Base-by-base conservation (phyloP, 2,329 filamentous ascomycete species). In the Geosmithia putterillii region DNA sequence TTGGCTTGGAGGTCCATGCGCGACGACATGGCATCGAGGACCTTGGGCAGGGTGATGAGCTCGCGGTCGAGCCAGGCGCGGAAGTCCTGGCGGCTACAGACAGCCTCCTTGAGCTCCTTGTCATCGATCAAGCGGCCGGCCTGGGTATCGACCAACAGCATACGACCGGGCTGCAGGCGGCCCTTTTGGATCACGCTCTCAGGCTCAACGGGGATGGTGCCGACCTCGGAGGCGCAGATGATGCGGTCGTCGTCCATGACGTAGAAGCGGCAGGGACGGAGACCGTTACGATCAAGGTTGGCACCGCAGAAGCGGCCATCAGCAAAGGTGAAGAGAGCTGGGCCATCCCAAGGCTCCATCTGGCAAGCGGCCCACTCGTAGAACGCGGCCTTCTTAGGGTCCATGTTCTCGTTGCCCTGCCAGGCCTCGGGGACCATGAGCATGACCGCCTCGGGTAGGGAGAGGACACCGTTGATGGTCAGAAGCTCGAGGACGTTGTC, bases 331-430 rank as follows among this genome's bases (percentile, higher is more conserved):
- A 96, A 96, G 25, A 96, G 78, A 44, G 90, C 90, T 28, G 90
- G 90, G 17, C 90, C 90, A 64, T 96, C 90, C 90, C 90, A 96
- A 15, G 90, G 89, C 70, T 96, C 90, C 90, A 96, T 96, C 72
- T 94, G 85, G 64, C 90, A 96, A 51, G 88, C 89, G 56, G 90
- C 90, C 88, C 90, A 96, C 63, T 96, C 89, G 66, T 96, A 96
- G 67, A 95, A 96, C 42, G 90, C 90, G 46, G 89, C 86, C 69
- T 96, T 96, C 57, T 86, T 85, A 45, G 88, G 86, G 55, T 95
- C 89, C 83, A 96, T 94, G 47, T 80, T 72, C 34, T 80, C 71
- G 63, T 95, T 95, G 48, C 89, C 90, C 65, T 96, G 88, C 90
- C 90, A 96, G 47, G 90, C 90, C 66, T 96, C 90, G 19, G 90